Evolutionary conservation across 2,329 filamentous ascomycete genomes (phyloP), one percentile per base, ranked within the genome.

Genomic region (Microascus cirrosus): DNA sequence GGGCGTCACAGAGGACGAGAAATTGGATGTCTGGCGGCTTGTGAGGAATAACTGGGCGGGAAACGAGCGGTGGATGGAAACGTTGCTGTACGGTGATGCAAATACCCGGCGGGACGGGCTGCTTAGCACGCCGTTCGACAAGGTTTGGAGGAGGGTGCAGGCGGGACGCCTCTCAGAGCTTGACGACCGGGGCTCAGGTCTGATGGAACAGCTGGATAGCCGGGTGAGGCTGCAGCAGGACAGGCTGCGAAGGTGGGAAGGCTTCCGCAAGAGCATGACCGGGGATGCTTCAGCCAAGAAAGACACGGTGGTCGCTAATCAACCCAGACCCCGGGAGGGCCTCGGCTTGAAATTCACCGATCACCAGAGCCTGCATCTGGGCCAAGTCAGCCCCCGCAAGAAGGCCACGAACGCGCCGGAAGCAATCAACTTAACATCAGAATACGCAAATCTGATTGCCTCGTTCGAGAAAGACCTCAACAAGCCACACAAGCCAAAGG

Each of bases 21-120:
- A 72, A 52, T 63, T 69, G 0, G 73, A 81, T 45, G 72, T 90
- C 59, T 78, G 85, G 63, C 81, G 80, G 50, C 77, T 80, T 2
- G 73, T 91, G 34, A 77, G 80, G 39, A 84, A 85, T 60, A 89
- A 90, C 63, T 96, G 91, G 91, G 77, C 88, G 15, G 91, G 90
- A 1, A 83, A 86, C 65, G 81, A 86, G 60, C 79, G 82, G 58
- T 93, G 90, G 86, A 79, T 89, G 64, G 80, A 89, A 54, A 77
- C 82, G 2, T 72, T 96, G 22, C 68, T 94, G 0, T 77, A 85
- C 55, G 89, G 89, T 1, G 85, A 89, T 53, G 74, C 76, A 22
- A 74, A 74, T 8, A 71, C 76, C 2, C 74, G 74, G 28, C 79
- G 75, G 35, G 86, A 88, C 60, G 79, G 76, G 0, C 73, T 94